phyloP scores from a whole-genome alignment of 176 grass and related monocot species.

The Eleusine indica region DNA sequence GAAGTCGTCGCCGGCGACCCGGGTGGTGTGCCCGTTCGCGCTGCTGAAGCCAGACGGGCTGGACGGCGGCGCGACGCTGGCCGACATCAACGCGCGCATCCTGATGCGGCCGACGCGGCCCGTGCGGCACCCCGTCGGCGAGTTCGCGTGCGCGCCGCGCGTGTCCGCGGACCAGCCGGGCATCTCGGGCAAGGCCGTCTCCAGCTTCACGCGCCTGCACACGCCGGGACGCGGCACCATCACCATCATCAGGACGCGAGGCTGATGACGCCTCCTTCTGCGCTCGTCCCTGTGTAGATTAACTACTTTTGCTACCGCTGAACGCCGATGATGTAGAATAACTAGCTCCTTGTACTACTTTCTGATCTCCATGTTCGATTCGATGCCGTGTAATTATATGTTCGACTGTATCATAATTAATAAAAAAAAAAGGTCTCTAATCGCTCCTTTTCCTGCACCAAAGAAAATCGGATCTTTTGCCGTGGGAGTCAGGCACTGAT shows the following conservation, averaged over 20 bases:
- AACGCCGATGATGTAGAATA: neutral
- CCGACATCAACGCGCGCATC: conserved; percentile 89
- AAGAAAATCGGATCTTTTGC: neutral
- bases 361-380: conserved; percentile 12
- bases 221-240: conserved; percentile 84
- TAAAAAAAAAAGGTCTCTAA: neutral
- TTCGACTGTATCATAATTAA: neutral
- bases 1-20: neutral
- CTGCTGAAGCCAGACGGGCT: conserved; percentile 86
- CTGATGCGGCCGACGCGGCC: conserved; percentile 72
- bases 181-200: conserved; percentile 77
- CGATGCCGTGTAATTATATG: conserved; percentile 59
- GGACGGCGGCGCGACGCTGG: conserved; percentile 84
- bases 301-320: neutral
- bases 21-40: conserved; percentile 74
- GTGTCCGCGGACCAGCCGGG: conserved; percentile 63
- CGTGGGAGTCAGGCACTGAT: neutral
- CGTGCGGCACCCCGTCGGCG: conserved; percentile 90
- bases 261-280: neutral
- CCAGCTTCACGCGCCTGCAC: conserved; percentile 78
- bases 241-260: conserved; percentile 91
- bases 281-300: neutral
- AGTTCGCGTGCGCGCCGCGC: conserved; percentile 73
- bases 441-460: neutral
- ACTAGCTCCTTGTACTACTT: neutral